Conservation (phyloP, 805 yeast genomes). For the Saccharomycopsis sp. region DNA sequence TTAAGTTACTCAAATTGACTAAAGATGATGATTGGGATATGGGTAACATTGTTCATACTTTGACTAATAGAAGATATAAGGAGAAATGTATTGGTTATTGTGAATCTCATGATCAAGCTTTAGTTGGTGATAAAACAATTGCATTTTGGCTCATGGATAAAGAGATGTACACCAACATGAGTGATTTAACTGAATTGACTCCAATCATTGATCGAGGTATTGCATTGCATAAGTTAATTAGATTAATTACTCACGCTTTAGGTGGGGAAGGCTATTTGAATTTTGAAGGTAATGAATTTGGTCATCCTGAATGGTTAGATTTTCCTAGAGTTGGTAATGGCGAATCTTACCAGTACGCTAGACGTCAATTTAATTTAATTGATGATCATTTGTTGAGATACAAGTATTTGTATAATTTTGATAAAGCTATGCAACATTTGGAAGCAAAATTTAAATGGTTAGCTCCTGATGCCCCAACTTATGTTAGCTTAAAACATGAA, state of each 20-base stretch:
- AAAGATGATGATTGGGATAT: constrained; percentile 89
- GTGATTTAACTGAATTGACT: constrained; percentile 62
- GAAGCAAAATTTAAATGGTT: constrained; percentile 72
- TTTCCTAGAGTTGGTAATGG: constrained; percentile 88
- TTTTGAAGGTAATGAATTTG: constrained; percentile 97
- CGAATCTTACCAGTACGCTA: constrained; percentile 86
- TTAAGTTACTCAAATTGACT: constrained; percentile 78
- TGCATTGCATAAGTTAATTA: constrained; percentile 83
- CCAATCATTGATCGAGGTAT: constrained; percentile 83
- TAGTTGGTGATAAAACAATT: constrained; percentile 92
- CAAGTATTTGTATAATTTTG: constrained; percentile 73
- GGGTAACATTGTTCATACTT: constrained; percentile 68
- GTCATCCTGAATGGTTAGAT: constrained; percentile 98
- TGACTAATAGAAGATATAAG: constrained; percentile 80
- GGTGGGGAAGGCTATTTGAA: constrained; percentile 97
- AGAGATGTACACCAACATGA: constrained; percentile 96
- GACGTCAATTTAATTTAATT: constrained; percentile 87
- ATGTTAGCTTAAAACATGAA: constrained; percentile 82
- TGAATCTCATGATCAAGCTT: constrained; percentile 95
- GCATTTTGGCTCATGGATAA: constrained; percentile 99
- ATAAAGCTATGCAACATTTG: constrained; percentile 71
- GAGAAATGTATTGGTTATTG: constrained; percentile 89
- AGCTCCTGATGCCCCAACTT: constrained; percentile 61
- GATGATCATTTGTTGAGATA: constrained; percentile 78
- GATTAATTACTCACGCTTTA: constrained; percentile 78